Evolutionary conservation across 495 filamentous ascomycete species (phyloP).

Genomic region (Trichoderma orchidacearum): DNA sequence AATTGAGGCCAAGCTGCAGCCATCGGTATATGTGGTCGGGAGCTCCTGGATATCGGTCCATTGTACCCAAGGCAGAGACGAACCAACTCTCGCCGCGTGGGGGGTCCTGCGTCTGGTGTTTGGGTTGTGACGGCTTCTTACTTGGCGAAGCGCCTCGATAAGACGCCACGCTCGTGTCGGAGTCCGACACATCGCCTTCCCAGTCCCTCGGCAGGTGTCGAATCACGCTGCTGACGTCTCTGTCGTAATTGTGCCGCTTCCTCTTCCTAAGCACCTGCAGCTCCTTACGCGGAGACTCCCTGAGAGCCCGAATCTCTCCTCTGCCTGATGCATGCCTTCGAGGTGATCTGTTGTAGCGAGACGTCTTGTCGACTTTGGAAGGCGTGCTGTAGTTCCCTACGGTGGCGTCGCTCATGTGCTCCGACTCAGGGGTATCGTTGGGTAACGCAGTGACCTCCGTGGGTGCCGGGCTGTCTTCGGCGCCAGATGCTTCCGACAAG

Average conservation of each 20-base stretch:
- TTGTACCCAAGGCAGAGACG: slow-evolving; percentile 45
- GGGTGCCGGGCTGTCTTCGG: slow-evolving; percentile 67
- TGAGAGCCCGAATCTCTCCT: slow-evolving; percentile 22
- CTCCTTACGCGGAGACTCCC: slow-evolving; percentile 17
- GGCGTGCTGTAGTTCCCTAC: slow-evolving; percentile 10
- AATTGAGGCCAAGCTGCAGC: slow-evolving; percentile 67
- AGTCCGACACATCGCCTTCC: slow-evolving; percentile 41
- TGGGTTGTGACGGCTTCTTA: slow-evolving; percentile 4
- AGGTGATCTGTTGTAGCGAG: slow-evolving; percentile 20
- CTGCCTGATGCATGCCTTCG: slow-evolving; percentile 31
- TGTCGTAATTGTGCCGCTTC: slow-evolving; percentile 24
- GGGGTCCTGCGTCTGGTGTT: slow-evolving; percentile 9
- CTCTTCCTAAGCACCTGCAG: slow-evolving; percentile 28
- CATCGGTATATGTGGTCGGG: slow-evolving; percentile 78
- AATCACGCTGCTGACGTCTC: slow-evolving; percentile 24
- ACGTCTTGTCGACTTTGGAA: slow-evolving; percentile 20
- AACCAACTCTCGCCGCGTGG: slow-evolving; percentile 25
- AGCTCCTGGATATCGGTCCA: slow-evolving; percentile 72
- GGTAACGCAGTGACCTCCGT: slow-evolving; percentile 50
- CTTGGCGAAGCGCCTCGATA: slow-evolving; percentile 10
- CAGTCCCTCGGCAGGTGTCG: slow-evolving; percentile 31
- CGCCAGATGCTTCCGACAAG: slow-evolving; percentile 54
- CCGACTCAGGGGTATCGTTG: slow-evolving; percentile 29
- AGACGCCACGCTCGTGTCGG: slow-evolving; percentile 12
- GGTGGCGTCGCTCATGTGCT: slow-evolving; percentile 20